These are phyloP conservation scores for Raphanus hybrid DNA, from an alignment of 441 rosid species.

Conservation along the genomic window DNA sequence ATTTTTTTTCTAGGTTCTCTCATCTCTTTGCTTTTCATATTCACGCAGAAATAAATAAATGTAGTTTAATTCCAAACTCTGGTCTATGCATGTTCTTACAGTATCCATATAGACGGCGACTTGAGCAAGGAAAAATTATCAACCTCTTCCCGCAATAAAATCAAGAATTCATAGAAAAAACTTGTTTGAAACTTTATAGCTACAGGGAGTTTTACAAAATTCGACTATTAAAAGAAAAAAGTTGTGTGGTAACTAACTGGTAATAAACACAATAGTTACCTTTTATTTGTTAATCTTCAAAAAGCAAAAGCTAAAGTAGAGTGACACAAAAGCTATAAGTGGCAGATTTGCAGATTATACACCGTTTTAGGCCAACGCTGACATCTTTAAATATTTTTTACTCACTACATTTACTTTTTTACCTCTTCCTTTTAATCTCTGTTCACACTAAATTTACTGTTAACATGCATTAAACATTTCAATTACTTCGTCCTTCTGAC, in stretches of 20 bases:
- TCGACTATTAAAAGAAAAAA: neutral
- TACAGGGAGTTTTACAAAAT: constrained; percentile 16
- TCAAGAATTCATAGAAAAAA: neutral
- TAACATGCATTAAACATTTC: constrained; percentile 36
- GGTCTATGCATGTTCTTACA: constrained; percentile 9
- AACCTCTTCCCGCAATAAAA: neutral
- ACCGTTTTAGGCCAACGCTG: constrained; percentile 47
- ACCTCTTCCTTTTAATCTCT: constrained; percentile 8
- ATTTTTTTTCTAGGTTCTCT: neutral
- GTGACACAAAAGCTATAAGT: constrained; percentile 47
- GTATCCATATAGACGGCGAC: neutral
- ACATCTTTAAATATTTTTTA: constrained; percentile 34
- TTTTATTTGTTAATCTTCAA: constrained; percentile 42
- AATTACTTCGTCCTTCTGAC: constrained; percentile 27
- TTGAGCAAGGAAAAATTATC: constrained; percentile 1
- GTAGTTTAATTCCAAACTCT: constrained; percentile 20
- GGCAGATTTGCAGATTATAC: constrained; percentile 44
- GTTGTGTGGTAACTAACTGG: constrained; percentile 37
- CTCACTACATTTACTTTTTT: constrained; percentile 33
- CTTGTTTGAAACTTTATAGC: neutral
- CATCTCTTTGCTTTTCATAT: constrained; percentile 19
- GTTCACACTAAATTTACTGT: constrained; percentile 14
- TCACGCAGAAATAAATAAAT: neutral
- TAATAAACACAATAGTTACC: constrained; percentile 45
- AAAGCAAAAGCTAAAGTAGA: constrained; percentile 45